Conservation (phyloP, 2,329 filamentous ascomycete species). For the Thermomyces lanuginosus region DNA sequence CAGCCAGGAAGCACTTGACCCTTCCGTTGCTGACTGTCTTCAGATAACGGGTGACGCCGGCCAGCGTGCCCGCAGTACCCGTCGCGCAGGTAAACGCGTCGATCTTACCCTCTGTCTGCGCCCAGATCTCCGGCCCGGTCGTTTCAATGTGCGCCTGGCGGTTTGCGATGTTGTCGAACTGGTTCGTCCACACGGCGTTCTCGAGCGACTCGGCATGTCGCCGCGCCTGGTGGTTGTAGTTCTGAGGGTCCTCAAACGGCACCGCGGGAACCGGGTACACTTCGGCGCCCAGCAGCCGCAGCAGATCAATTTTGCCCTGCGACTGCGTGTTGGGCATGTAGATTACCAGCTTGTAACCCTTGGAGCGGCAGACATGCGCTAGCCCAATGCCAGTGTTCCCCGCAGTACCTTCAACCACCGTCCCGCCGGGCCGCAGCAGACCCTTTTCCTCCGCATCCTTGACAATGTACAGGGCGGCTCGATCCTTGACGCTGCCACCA, state of each 20-base stretch:
- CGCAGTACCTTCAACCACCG: slow-evolving; percentile 90
- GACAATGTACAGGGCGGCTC: slow-evolving; percentile 85
- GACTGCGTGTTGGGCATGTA: slow-evolving; percentile 99
- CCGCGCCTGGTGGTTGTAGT: slow-evolving; percentile 94
- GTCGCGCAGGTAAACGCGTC: slow-evolving; percentile 94
- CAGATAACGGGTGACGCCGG: slow-evolving; percentile 72
- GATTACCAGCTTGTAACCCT: slow-evolving; percentile 88
- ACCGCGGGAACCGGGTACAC: slow-evolving; percentile 93
- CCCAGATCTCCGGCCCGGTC: slow-evolving; percentile 94
- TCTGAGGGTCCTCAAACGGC: slow-evolving; percentile 82
- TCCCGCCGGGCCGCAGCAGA: slow-evolving; percentile 67
- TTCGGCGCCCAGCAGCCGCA: slow-evolving; percentile 80
- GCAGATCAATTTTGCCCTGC: slow-evolving; percentile 89
- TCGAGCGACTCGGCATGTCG: slow-evolving; percentile 73
- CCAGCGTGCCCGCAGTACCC: slow-evolving; percentile 80
- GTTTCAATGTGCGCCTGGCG: slow-evolving; percentile 89
- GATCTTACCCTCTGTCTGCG: slow-evolving; percentile 67
- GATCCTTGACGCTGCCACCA: slow-evolving; percentile 89
- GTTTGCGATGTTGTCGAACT: slow-evolving; percentile 96
- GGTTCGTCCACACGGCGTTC: slow-evolving; percentile 95
- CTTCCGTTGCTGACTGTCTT: slow-evolving; percentile 64
- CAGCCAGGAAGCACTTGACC: slow-evolving; percentile 79
- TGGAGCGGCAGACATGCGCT: slow-evolving; percentile 83
- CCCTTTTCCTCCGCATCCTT: slow-evolving; percentile 83
- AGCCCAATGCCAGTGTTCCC: slow-evolving; percentile 97